Conservation (phyloP, 2,329 filamentous ascomycete species). For the Xylaria polymorpha region DNA sequence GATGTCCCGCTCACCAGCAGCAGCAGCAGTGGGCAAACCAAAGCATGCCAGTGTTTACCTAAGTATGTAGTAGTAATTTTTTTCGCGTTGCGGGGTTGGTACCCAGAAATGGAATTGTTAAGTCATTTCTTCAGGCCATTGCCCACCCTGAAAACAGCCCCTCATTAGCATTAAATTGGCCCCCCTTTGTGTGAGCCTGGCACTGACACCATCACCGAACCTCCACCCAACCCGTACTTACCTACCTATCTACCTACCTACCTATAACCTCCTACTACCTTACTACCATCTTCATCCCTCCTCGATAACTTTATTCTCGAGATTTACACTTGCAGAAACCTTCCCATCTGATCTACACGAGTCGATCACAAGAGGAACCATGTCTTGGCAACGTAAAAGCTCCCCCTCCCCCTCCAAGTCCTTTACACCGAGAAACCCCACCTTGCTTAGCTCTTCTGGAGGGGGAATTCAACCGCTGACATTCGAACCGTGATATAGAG, state of each 20-base stretch:
- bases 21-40: neutral
- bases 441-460: conserved; percentile 35
- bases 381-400: conserved; percentile 80
- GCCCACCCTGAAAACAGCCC: conserved; percentile 41
- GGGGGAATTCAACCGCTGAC: conserved; percentile 42
- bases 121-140: conserved; percentile 29
- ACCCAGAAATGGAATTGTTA: conserved; percentile 32
- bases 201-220: conserved; percentile 37
- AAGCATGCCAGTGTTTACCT: conserved; percentile 12
- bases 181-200: conserved; percentile 39
- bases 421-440: conserved; percentile 42
- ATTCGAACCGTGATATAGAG: conserved; percentile 51
- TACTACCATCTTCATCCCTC: conserved; percentile 16
- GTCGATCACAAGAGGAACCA: conserved; percentile 54
- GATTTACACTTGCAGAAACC: conserved; percentile 23
- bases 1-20: neutral
- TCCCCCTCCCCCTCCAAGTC: conserved; percentile 34
- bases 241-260: conserved; percentile 14
- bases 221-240: conserved; percentile 34
- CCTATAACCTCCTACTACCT: conserved; percentile 2
- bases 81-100: conserved; percentile 40
- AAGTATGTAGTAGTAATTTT: conserved; percentile 20
- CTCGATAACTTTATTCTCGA: conserved; percentile 19
- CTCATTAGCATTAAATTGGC: conserved; percentile 40
- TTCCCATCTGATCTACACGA: conserved; percentile 23